phyloP scores from a whole-genome alignment of 1,139 yeast genomes.

The Taphrina betulina region DNA sequence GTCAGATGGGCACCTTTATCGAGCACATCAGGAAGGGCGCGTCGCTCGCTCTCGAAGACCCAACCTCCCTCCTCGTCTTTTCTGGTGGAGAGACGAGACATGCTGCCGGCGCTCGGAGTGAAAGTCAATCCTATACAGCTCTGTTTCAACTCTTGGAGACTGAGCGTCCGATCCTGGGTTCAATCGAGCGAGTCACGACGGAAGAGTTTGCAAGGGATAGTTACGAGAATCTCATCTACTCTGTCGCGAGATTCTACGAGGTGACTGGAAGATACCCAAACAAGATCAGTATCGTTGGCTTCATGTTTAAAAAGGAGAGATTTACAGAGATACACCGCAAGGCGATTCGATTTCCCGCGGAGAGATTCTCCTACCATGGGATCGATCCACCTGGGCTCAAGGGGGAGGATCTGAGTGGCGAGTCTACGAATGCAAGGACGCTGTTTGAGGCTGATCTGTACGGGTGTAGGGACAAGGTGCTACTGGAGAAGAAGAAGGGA shows the following conservation, averaged over 20 bases:
- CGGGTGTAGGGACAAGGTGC: slow-evolving; percentile 52
- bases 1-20: slow-evolving; percentile 67
- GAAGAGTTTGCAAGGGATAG: slow-evolving; percentile 82
- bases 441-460: slow-evolving; percentile 61
- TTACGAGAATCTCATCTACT: slow-evolving; percentile 70
- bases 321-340: slow-evolving; percentile 59
- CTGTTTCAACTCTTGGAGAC: slow-evolving; percentile 29
- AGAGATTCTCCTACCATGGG: slow-evolving; percentile 55
- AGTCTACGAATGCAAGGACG: slow-evolving; percentile 56
- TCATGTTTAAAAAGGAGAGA: slow-evolving; percentile 66
- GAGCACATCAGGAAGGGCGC: slow-evolving; percentile 56
- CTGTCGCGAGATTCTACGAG: slow-evolving; percentile 57
- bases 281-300: slow-evolving; percentile 61
- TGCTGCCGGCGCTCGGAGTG: slow-evolving; percentile 21
- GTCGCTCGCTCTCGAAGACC: slow-evolving; percentile 42
- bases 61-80: slow-evolving; percentile 49
- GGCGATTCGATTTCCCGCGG: slow-evolving; percentile 50
- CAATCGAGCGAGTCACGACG: slow-evolving; percentile 41
- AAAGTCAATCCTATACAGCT: slow-evolving; percentile 26
- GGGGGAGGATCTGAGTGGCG: slow-evolving; percentile 50
- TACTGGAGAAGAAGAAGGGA: slow-evolving; percentile 48
- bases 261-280: slow-evolving; percentile 53
- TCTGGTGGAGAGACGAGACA: slow-evolving; percentile 52
- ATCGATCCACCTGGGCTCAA: slow-evolving; percentile 49
- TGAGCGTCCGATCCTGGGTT: slow-evolving; percentile 1